Percentiles rank a stretch among this genome's conserved stretches.
phyloP scores from a whole-genome alignment of 352 stramenopile genomes.

The Elongisporangium prolatum region DNA sequence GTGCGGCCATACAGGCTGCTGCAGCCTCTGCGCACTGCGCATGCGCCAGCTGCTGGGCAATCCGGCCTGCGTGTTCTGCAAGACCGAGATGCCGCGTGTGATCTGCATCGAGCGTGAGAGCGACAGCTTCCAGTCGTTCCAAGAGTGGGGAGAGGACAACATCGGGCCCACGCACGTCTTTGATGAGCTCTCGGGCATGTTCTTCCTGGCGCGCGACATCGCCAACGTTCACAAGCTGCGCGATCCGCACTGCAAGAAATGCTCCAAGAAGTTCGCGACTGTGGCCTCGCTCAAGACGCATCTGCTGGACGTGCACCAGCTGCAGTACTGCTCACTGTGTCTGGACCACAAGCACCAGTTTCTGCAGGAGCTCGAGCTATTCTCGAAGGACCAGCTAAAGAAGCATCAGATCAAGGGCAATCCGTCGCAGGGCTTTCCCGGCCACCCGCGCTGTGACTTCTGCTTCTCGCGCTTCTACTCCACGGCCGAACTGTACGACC shows the following conservation, averaged over 20 bases:
- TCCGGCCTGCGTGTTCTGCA: constrained; percentile 77
- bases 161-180: constrained; percentile 82
- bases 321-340: constrained; percentile 83
- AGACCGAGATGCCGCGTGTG: constrained; percentile 83
- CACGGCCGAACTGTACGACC: constrained; percentile 83
- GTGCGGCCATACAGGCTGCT: constrained; percentile 85
- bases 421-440: constrained; percentile 69
- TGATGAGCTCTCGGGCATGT: constrained; percentile 83
- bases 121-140: constrained; percentile 82
- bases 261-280: constrained; percentile 66
- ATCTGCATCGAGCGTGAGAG: constrained; percentile 71
- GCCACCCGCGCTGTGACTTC: constrained; percentile 88
- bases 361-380: constrained; percentile 70
- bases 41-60: constrained; percentile 85
- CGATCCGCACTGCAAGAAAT: constrained; percentile 68
- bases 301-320: constrained; percentile 61
- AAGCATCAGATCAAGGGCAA: constrained; percentile 69
- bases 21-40: constrained; percentile 82
- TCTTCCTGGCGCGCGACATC: constrained; percentile 80
- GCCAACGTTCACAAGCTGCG: constrained; percentile 56
- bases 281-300: constrained; percentile 67
- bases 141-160: constrained; percentile 88
- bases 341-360: constrained; percentile 90
- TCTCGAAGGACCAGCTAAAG: constrained; percentile 74
- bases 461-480: constrained; percentile 87